phyloP scores from a whole-genome alignment of 768 basidiomycete genomes.

The Calvatia gigantea region DNA sequence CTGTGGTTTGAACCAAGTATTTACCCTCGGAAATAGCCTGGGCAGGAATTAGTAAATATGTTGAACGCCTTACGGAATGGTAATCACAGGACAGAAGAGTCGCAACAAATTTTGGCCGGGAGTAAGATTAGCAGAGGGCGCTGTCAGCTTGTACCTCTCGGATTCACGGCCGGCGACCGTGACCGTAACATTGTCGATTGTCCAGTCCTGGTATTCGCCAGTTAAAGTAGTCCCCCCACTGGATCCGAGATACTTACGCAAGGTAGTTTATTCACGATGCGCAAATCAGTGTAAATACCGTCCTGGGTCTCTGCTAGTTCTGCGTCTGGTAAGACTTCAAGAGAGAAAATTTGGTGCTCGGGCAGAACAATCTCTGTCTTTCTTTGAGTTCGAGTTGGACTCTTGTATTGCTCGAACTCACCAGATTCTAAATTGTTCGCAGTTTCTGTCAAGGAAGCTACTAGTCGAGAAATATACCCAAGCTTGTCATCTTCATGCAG shows the following conservation, averaged over 20 bases:
- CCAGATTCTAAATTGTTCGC: slow-evolving; percentile 54
- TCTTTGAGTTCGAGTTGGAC: neutral
- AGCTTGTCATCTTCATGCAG: slow-evolving; percentile 47
- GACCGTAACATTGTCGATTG: slow-evolving; percentile 59
- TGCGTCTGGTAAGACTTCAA: slow-evolving; percentile 47
- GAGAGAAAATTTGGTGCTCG: slow-evolving; percentile 65
- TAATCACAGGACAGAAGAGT: slow-evolving; percentile 71
- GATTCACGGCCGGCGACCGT: slow-evolving; percentile 60
- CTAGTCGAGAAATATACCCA: slow-evolving; percentile 49
- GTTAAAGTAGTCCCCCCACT: slow-evolving; percentile 8
- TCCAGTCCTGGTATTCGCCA: slow-evolving; percentile 43
- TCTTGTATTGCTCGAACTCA: slow-evolving; percentile 21
- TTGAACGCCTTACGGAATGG: neutral
- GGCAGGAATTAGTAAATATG: slow-evolving; percentile 4
- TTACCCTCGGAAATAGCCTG: slow-evolving; percentile 72
- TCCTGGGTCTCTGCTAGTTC: slow-evolving; percentile 58
- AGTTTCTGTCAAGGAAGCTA: slow-evolving; percentile 44
- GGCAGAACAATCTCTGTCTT: slow-evolving; percentile 53
- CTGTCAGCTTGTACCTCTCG: slow-evolving; percentile 56
- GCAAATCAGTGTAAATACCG: slow-evolving; percentile 57
- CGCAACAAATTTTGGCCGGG: slow-evolving; percentile 58
- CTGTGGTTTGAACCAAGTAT: slow-evolving; percentile 64
- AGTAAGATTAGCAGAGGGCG: slow-evolving; percentile 36
- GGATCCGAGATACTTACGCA: slow-evolving; percentile 52
- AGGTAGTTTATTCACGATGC: slow-evolving; percentile 64